Conservation (phyloP, 306 rosid species). For the barrel medic (Medicago truncatula) region MtrunA17r5.0-ANR NC_053048.1:41699001-41699500, state of each 20-base stretch:
- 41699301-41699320: slow-evolving; percentile 26
- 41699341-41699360: slow-evolving; percentile 13
- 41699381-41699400: no score
- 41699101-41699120: slow-evolving; percentile 33
- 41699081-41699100: slow-evolving; percentile 48
- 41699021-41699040: slow-evolving; percentile 75
- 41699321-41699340: slow-evolving; percentile 3
- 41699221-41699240: slow-evolving; percentile 93
- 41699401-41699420: no score
- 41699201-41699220: slow-evolving; percentile 85
- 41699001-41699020: slow-evolving; percentile 79
- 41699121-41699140: slow-evolving; percentile 23
- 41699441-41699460: no score
- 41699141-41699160: slow-evolving; percentile 80
- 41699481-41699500: slow-evolving; percentile 26
- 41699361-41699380: no score
- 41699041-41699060: slow-evolving; percentile 75
- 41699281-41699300: slow-evolving; percentile 36
- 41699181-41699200: slow-evolving; percentile 68
- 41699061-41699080: slow-evolving; percentile 35
- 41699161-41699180: slow-evolving; percentile 66
- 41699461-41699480: slow-evolving; percentile 10
- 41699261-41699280: slow-evolving; percentile 58
- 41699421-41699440: no score
- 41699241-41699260: slow-evolving; percentile 72